A percentile compares a stretch with the other conserved stretches of the same genome.
Evolutionary conservation across 345 rosid genomes (phyloP).

Genomic region (Camelina sativa): DNA sequence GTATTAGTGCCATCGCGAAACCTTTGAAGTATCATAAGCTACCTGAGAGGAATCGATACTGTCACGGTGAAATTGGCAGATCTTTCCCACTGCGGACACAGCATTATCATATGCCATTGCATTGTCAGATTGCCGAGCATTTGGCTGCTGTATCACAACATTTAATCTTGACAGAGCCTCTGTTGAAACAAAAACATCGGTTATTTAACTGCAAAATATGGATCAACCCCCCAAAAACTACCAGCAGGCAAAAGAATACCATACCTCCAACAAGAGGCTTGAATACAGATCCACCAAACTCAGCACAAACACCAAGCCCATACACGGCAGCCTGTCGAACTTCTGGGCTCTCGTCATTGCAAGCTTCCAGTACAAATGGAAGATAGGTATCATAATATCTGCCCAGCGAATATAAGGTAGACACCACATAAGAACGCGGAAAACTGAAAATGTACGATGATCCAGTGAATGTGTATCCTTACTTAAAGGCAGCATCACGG

Average conservation of each 20-base stretch:
- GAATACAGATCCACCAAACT: conserved; percentile 86
- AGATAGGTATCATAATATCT: conserved; percentile 97
- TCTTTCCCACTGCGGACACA: conserved; percentile 98
- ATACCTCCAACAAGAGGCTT: conserved; percentile 97
- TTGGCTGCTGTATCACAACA: conserved; percentile 81
- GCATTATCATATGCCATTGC: conserved; percentile 99
- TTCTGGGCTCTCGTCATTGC: conserved; percentile 91
- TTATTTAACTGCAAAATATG: conserved; percentile 27
- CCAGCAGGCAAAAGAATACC: conserved; percentile 14
- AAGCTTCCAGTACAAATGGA: conserved; percentile 97
- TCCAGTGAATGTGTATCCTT: conserved; percentile 40
- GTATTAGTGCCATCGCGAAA: neutral
- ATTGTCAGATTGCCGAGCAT: conserved; percentile 81
- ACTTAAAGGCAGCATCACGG: conserved; percentile 92
- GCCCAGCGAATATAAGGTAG: conserved; percentile 38
- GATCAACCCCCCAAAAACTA: neutral
- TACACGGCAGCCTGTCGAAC: conserved; percentile 99
- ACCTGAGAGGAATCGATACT: conserved; percentile 94
- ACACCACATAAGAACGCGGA: conserved; percentile 22
- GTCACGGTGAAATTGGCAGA: conserved; percentile 88
- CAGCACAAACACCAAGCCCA: conserved; percentile 99
- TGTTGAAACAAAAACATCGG: conserved; percentile 46
- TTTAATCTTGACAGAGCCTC: conserved; percentile 97
- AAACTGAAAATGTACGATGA: conserved; percentile 10
- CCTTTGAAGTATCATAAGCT: neutral